Evolutionary conservation across 2,329 filamentous ascomycete genomes (phyloP).

Genomic region (Cladosporium sp.): DNA sequence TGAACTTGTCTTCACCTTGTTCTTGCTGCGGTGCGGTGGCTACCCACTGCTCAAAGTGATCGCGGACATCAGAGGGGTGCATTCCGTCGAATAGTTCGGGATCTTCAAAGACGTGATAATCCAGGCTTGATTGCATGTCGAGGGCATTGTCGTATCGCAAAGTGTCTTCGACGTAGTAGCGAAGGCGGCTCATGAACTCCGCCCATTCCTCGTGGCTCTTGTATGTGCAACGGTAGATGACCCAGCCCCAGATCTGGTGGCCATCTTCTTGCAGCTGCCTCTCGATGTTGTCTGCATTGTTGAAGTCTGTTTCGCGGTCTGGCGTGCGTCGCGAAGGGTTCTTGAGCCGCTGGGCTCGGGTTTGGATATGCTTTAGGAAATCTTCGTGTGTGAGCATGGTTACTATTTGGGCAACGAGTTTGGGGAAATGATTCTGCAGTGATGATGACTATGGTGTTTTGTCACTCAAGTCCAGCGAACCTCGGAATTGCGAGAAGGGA

Average conservation of each 20-base stretch:
- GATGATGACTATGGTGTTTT: too few species aligned
- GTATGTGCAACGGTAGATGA: constrained; percentile 20
- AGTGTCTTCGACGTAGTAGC: constrained; percentile 2
- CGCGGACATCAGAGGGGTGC: constrained; percentile 12
- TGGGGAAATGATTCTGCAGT: too few species aligned
- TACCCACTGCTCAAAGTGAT: constrained; percentile 16
- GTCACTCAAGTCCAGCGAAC: too few species aligned
- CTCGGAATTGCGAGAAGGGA: too few species aligned
- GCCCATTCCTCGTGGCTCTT: constrained; percentile 15
- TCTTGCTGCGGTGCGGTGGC: constrained; percentile 10
- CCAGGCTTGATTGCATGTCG: constrained; percentile 14
- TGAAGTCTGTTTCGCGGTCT: neutral
- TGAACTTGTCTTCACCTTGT: constrained; percentile 6
- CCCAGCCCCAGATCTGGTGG: constrained; percentile 18
- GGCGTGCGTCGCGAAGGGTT: constrained; percentile 3
- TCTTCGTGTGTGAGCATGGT: neutral
- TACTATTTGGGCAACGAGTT: too few species aligned
- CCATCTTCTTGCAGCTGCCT: constrained; percentile 15
- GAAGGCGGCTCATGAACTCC: constrained; percentile 14
- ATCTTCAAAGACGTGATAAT: constrained; percentile 16
- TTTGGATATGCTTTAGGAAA: neutral
- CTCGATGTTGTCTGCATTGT: constrained; percentile 16
- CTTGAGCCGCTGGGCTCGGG: neutral
- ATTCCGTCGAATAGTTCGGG: constrained; percentile 1
- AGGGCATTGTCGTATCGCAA: constrained; percentile 11